Percentiles rank a stretch among this genome's conserved stretches.
These are phyloP conservation scores for Ceratobasidium papillatum DNA, from an alignment of 1,284 basidiomycete species.

Conservation along the genomic window DNA sequence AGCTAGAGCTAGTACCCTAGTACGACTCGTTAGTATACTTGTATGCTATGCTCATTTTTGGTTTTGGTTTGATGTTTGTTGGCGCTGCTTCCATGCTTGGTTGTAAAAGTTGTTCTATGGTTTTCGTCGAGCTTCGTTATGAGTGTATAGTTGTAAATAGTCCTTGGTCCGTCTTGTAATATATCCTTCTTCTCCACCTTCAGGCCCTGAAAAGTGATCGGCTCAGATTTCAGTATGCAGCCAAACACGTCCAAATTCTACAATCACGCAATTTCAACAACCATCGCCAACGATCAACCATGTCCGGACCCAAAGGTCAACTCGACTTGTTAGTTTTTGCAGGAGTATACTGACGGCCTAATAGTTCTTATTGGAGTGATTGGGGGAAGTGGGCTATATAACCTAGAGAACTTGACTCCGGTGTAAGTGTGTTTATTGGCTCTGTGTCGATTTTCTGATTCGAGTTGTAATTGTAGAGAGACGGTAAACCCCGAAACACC, in stretches of 20 bases:
- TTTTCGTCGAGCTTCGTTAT: too few species aligned
- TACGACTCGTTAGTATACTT: background rate
- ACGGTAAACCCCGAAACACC: slow-evolving; percentile 80
- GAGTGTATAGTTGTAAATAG: too few species aligned
- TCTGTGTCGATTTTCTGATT: background rate
- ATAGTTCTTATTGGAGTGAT: slow-evolving; percentile 83
- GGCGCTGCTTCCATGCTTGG: too few species aligned
- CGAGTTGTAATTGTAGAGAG: slow-evolving; percentile 58
- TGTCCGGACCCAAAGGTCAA: slow-evolving; percentile 8
- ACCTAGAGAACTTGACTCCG: slow-evolving; percentile 86
- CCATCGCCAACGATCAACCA: background rate
- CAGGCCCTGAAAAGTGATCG: background rate
- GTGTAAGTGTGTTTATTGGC: slow-evolving; percentile 62
- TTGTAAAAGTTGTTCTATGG: too few species aligned
- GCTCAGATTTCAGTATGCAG: background rate
- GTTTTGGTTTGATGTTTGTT: background rate
- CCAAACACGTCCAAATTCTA: background rate
- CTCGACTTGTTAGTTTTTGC: background rate
- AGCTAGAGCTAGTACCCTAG: too few species aligned
- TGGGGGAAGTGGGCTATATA: slow-evolving; percentile 86
- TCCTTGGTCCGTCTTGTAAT: background rate
- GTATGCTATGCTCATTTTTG: background rate
- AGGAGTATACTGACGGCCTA: background rate
- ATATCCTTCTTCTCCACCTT: background rate
- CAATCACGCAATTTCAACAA: background rate